Evolutionary conservation across 2,329 filamentous ascomycete genomes (phyloP).

Genomic region (Colletotrichum kahawae): DNA sequence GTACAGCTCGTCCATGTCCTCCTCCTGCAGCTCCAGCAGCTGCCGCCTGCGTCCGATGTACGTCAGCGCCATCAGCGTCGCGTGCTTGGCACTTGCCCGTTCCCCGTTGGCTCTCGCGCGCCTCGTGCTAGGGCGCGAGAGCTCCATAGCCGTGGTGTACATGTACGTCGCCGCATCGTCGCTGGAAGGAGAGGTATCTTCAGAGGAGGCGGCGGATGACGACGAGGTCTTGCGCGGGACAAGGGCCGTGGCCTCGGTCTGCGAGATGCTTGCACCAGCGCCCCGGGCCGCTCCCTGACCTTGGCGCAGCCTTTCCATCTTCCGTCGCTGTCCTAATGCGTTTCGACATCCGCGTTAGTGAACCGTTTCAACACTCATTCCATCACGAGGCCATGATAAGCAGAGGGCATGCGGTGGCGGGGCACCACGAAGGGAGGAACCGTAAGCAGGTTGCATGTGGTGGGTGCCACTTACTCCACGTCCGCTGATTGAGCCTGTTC

Average conservation of each 20-base stretch:
- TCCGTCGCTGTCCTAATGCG: constrained; percentile 2
- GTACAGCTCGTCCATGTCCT: constrained; percentile 10
- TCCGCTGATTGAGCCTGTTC: constrained; percentile 20
- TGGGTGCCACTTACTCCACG: constrained; percentile 14
- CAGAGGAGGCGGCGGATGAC: not conserved
- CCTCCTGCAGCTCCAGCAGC: not conserved
- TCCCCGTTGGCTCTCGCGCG: not conserved
- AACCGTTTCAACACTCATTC: not conserved
- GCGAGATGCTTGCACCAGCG: not conserved
- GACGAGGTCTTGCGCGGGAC: not conserved
- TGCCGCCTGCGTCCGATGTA: not conserved
- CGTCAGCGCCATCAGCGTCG: not conserved
- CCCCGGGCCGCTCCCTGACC: not conserved
- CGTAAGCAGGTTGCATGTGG: constrained; percentile 11
- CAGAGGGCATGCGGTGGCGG: not conserved
- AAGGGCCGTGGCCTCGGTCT: not conserved
- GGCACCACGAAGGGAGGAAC: not conserved
- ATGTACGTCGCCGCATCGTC: not conserved
- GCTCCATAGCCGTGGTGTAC: not conserved
- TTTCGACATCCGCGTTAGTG: not conserved
- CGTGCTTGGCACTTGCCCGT: not conserved
- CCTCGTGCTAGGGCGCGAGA: not conserved
- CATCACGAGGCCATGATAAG: not conserved
- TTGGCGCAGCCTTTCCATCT: not conserved
- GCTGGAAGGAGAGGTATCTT: not conserved